Evolutionary conservation across 108 stramenopile genomes (phyloP).

Genomic region (Cylindrotheca closterium): DNA sequence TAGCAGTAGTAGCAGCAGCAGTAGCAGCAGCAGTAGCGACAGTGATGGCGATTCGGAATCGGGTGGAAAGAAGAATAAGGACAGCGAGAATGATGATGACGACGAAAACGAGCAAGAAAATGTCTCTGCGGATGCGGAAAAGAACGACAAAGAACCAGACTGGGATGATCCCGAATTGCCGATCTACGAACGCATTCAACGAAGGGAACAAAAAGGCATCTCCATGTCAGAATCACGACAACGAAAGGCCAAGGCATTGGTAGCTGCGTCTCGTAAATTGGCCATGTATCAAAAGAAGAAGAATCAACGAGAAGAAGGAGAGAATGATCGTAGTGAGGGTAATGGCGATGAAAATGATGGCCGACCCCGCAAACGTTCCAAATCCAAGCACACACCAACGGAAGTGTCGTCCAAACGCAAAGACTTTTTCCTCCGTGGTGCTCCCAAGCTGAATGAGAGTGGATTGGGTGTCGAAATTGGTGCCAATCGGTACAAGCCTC

Average conservation of each 20-base stretch:
- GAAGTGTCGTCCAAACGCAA: constrained; percentile 78
- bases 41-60: background rate
- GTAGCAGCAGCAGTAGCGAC: background rate
- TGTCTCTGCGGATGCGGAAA: background rate
- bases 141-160: background rate
- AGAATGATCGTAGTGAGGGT: background rate
- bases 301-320: constrained; percentile 3
- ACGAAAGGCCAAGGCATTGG: constrained; percentile 22
- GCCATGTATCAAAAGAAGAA: constrained; percentile 15
- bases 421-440: constrained; percentile 65
- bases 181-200: constrained; percentile 24
- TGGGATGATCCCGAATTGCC: constrained; percentile 20
- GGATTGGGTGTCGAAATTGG: constrained; percentile 85
- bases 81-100: background rate
- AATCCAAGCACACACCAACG: constrained; percentile 46
- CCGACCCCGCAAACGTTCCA: background rate
- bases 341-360: constrained; percentile 3
- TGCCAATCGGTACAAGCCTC: constrained; percentile 79
- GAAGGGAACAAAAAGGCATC: constrained; percentile 11
- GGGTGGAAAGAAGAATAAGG: background rate
- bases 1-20: background rate
- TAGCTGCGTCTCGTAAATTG: constrained; percentile 24
- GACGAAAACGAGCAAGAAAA: background rate
- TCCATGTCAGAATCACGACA: constrained; percentile 8
- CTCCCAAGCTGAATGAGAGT: constrained; percentile 59